phyloP scores from a whole-genome alignment of 2,329 filamentous ascomycete genomes.

The Cladosporium sp. region DNA sequence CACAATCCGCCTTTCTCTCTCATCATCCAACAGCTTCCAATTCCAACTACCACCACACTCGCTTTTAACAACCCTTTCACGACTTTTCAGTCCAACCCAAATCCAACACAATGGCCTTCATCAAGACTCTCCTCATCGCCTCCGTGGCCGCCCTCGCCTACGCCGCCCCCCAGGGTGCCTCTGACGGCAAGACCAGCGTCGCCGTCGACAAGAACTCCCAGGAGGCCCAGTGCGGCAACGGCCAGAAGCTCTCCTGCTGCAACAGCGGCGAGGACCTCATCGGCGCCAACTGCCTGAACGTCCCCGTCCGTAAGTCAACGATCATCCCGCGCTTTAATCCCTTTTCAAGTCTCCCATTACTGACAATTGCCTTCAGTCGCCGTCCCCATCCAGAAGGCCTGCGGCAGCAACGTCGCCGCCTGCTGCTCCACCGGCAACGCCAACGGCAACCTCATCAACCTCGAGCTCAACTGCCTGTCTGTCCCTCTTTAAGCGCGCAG shows the following conservation, averaged over 20 bases:
- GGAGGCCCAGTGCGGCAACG: conserved; percentile 7
- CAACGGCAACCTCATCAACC: conserved; percentile 13
- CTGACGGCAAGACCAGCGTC: conserved; percentile 5
- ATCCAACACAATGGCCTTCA: conserved; percentile 12
- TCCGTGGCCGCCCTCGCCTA: conserved; percentile 11
- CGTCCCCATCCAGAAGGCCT: conserved; percentile 10
- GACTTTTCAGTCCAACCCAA: conserved; percentile 8
- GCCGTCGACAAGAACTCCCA: neutral
- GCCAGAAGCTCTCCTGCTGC: conserved; percentile 14
- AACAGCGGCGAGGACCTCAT: conserved; percentile 12
- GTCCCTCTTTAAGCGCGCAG: conserved; percentile 10
- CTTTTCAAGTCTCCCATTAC: neutral
- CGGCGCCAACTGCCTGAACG: conserved; percentile 11
- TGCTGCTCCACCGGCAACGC: conserved; percentile 9
- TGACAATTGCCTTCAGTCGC: neutral
- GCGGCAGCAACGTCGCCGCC: conserved; percentile 12
- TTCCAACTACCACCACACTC: conserved; percentile 10
- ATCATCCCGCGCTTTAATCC: neutral
- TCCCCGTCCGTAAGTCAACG: conserved; percentile 4
- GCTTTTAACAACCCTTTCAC: conserved; percentile 10
- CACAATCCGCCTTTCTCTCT: neutral
- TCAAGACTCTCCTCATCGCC: conserved; percentile 13
- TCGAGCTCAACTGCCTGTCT: conserved; percentile 13
- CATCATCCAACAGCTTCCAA: conserved; percentile 11
- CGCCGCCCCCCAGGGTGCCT: conserved; percentile 12